Percentiles rank a stretch among this genome's conserved stretches.
phyloP scores from a whole-genome alignment of 202 grass and related monocot genomes.

The Saccharum hybrid region DNA sequence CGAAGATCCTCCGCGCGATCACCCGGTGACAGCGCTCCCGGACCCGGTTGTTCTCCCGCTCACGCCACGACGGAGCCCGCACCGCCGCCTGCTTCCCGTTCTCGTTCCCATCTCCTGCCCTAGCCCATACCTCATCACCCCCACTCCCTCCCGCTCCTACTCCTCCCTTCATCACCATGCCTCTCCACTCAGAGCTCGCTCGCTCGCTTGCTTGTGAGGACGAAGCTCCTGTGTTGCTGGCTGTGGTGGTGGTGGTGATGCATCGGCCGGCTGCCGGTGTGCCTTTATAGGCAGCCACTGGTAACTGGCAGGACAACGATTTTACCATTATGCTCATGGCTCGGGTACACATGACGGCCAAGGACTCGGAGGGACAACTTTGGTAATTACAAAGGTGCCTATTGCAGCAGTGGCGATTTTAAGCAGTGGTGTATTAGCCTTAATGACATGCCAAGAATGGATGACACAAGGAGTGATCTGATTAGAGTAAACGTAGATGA shows the following conservation, averaged over 20 bases:
- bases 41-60: conserved; percentile 86
- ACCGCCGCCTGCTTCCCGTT: neutral
- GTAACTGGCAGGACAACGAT: neutral
- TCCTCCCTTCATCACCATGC: neutral
- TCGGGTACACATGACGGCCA: neutral
- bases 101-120: neutral
- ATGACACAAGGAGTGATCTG: neutral
- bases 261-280: neutral
- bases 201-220: neutral
- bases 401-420: neutral
- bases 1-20: conserved; percentile 66
- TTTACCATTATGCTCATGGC: conserved; percentile 11
- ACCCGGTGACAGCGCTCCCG: conserved; percentile 61
- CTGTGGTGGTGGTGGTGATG: neutral
- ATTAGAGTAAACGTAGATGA: neutral
- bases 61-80: conserved; percentile 62
- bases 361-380: neutral
- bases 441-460: conserved; percentile 20
- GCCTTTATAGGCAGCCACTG: neutral
- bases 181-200: neutral
- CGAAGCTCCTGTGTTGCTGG: neutral
- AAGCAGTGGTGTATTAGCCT: neutral
- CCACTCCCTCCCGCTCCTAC: conserved; percentile 2
- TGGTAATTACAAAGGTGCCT: neutral
- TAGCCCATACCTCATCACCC: neutral